Evolutionary conservation across 768 basidiomycete species (phyloP).

Genomic region (Amanita brunnescens): DNA sequence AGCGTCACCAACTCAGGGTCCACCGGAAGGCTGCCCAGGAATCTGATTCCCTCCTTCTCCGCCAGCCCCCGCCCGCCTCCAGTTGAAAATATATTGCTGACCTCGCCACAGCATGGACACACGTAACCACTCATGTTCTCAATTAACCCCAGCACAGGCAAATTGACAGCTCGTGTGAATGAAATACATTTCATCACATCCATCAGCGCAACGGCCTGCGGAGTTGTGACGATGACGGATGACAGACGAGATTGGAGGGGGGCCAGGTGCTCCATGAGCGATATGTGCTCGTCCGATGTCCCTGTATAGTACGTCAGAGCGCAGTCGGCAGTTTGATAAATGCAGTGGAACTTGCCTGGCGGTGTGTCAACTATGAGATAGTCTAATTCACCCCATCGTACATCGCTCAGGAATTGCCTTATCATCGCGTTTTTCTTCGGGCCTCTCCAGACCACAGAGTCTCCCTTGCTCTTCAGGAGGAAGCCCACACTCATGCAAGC

Average conservation of each 20-base stretch:
- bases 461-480: conserved; percentile 79
- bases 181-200: conserved; percentile 96
- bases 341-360: conserved; percentile 56
- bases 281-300: conserved; percentile 97
- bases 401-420: conserved; percentile 87
- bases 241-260: conserved; percentile 72
- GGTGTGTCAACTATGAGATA: conserved; percentile 94
- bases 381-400: conserved; percentile 92
- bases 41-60: conserved; percentile 56
- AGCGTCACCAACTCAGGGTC: conserved; percentile 86
- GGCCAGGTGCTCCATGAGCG: conserved; percentile 87
- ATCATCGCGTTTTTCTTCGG: conserved; percentile 99
- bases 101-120: conserved; percentile 94
- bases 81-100: conserved; percentile 90
- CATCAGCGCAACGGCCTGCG: conserved; percentile 91
- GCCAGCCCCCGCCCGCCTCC: conserved; percentile 92
- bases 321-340: conserved; percentile 13
- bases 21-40: conserved; percentile 86
- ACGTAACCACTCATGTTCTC: conserved; percentile 99
- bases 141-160: conserved; percentile 86
- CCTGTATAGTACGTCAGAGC: conserved; percentile 37
- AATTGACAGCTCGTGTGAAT: conserved; percentile 80
- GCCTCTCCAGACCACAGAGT: conserved; percentile 96
- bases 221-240: conserved; percentile 91
- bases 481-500: conserved; percentile 98